Base-by-base conservation (phyloP, 805 yeast species). In the Starmerella stellata region DNA sequence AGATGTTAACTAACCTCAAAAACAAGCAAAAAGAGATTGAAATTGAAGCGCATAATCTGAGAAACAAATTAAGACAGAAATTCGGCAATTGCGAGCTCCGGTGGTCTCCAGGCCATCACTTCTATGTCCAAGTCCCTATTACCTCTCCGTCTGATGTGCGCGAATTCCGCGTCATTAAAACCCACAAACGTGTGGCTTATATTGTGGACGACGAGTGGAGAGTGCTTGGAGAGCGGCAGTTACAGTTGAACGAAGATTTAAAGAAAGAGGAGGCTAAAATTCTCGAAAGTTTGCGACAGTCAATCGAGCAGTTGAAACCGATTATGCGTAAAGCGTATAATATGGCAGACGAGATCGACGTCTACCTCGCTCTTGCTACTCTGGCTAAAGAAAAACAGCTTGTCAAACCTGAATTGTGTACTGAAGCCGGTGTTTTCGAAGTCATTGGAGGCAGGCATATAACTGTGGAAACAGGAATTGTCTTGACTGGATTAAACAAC, bases 391-490 rank as follows among this genome's bases (percentile, higher is more conserved):
- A 81, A 47, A 69, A 68, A 43, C 60, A 69, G 24, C 64, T 83
- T 35, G 72, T 68, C 0, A 60, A 80, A 38, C 98, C 98, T 0
- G 59, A 48, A 8, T 59, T 87, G 18, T 67, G 68, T 24, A 57
- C 67, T 2, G 60, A 69, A 2, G 60, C 64, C 0, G 23, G 20
- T 9, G 58, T 53, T 16, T 60, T 77, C 4, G 60, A 66, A 0
- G 68, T 83, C 8, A 51, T 52, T 1, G 68, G 64, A 1, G 96
- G 96, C 0, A 63, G 95, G 23, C 96, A 90, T 55, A 52, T 80
- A 13, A 83, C 82, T 14, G 96, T 87, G 2, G 95, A 87, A 52
- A 70, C 74, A 25, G 80, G 81, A 1, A 59, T 79, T 39, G 64
- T 60, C 34, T 54, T 60, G 1, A 58, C 60, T 19, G 70, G 75